Evolutionary conservation across 2,329 filamentous ascomycete species (phyloP).

Genomic region (Hymenoscyphus scutula): DNA sequence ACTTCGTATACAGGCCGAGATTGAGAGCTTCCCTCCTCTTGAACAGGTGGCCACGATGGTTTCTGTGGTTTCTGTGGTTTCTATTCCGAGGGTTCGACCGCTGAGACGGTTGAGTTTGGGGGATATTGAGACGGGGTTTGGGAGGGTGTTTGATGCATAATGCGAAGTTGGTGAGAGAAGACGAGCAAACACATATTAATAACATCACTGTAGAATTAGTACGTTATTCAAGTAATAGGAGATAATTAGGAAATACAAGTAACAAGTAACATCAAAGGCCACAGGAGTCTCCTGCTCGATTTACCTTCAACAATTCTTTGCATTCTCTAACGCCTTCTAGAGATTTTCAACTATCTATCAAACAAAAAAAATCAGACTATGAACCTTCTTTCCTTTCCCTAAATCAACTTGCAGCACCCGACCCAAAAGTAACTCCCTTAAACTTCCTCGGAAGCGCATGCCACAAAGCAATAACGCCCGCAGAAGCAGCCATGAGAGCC

Average conservation of each 20-base stretch:
- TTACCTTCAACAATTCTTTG: too few relatives aligned
- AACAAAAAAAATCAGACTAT: too few relatives aligned
- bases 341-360: too few relatives aligned
- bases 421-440: neutral
- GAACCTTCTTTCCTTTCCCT: too few relatives aligned
- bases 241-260: neutral
- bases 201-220: neutral
- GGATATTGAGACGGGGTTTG: constrained; percentile 22
- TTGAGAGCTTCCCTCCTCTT: constrained; percentile 11
- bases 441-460: constrained; percentile 8
- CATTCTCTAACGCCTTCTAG: too few relatives aligned
- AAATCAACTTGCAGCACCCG: neutral
- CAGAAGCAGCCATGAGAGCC: constrained; percentile 24
- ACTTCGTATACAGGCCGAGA: neutral
- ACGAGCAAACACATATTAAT: neutral
- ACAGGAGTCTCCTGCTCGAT: too few relatives aligned
- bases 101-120: constrained; percentile 29
- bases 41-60: neutral
- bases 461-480: constrained; percentile 18
- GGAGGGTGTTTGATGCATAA: constrained; percentile 17
- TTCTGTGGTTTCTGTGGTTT: neutral
- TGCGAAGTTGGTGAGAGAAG: neutral
- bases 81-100: constrained; percentile 7
- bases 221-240: neutral
- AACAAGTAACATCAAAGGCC: neutral